A percentile compares a stretch with the other conserved stretches of the same genome.
phyloP scores from a whole-genome alignment of 2,329 filamentous ascomycete species.

The Dactylonectria macrodidyma region DNA sequence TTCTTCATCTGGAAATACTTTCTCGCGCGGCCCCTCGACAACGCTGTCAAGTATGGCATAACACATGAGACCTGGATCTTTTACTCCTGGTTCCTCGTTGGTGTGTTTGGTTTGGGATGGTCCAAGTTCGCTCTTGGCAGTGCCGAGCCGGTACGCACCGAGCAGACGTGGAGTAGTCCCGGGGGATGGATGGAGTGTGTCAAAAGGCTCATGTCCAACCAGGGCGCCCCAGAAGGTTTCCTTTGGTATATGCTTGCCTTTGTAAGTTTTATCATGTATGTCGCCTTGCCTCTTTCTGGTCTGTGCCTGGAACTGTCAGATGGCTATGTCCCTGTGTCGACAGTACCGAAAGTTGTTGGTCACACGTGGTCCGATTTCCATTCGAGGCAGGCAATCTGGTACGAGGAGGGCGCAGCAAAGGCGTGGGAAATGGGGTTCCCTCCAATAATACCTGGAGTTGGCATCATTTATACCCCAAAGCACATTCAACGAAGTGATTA shows the following conservation, averaged over 20 bases:
- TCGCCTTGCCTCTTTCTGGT: conserved; percentile 35
- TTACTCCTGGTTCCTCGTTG: conserved; percentile 39
- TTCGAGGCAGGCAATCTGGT: neutral
- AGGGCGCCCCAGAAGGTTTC: neutral
- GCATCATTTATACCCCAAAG: conserved; percentile 27
- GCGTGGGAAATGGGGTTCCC: conserved; percentile 24
- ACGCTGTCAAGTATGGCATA: conserved; percentile 26
- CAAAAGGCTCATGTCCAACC: neutral
- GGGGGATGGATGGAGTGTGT: conserved; percentile 27
- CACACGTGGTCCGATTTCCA: conserved; percentile 3
- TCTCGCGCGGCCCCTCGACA: neutral
- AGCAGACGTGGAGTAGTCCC: conserved; percentile 32
- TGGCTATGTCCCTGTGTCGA: conserved; percentile 20
- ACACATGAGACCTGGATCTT: conserved; percentile 23
- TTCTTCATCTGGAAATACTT: conserved; percentile 15
- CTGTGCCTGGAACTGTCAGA: conserved; percentile 33
- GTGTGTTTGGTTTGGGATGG: conserved; percentile 37
- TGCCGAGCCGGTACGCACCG: conserved; percentile 27
- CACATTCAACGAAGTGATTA: conserved; percentile 13
- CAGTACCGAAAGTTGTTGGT: conserved; percentile 20
- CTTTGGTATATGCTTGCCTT: conserved; percentile 31
- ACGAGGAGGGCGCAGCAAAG: neutral
- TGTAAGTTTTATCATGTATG: conserved; percentile 25
- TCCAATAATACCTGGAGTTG: conserved; percentile 25
- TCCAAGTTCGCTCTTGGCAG: conserved; percentile 33